Evolutionary conservation across 2,329 filamentous ascomycete species (phyloP).

Genomic region (Myriosclerotinia scirpicola): DNA sequence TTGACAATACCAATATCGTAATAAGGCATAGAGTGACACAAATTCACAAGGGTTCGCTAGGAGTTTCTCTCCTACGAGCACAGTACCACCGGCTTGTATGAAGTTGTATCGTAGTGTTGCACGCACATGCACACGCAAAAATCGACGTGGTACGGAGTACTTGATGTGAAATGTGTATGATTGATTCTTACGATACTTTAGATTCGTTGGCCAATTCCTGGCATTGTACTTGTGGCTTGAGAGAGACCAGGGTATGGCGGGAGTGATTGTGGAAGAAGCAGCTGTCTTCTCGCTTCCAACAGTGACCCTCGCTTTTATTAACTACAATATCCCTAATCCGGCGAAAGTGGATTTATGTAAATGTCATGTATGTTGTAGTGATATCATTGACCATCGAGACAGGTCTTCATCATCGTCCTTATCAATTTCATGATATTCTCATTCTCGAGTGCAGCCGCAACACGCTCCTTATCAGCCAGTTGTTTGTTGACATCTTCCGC

Average conservation of each 20-base stretch:
- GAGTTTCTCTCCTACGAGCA: not conserved
- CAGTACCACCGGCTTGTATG: not conserved
- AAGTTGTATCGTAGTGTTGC: not conserved
- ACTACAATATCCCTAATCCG: not conserved
- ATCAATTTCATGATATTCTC: constrained; percentile 84
- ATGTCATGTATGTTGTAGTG: constrained; percentile 1
- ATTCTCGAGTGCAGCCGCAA: constrained; percentile 93
- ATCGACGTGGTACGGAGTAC: not conserved
- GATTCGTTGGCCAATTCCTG: not conserved
- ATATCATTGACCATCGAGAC: constrained; percentile 41
- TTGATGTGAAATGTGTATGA: not conserved
- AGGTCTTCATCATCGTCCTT: constrained; percentile 90
- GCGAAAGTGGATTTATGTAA: not conserved
- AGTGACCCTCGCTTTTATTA: not conserved
- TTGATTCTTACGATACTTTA: not conserved
- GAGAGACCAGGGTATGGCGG: not conserved
- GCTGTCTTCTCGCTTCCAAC: not conserved
- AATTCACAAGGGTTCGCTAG: not conserved
- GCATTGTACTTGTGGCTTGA: not conserved
- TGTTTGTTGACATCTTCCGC: constrained; percentile 97
- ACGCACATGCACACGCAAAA: constrained; percentile 4
- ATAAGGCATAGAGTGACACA: not conserved
- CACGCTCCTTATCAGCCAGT: constrained; percentile 91
- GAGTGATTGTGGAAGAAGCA: not conserved
- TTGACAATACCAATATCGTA: not conserved